Base-by-base conservation (phyloP, 441 rosid species). In the Eutrema salsugineum region DNA sequence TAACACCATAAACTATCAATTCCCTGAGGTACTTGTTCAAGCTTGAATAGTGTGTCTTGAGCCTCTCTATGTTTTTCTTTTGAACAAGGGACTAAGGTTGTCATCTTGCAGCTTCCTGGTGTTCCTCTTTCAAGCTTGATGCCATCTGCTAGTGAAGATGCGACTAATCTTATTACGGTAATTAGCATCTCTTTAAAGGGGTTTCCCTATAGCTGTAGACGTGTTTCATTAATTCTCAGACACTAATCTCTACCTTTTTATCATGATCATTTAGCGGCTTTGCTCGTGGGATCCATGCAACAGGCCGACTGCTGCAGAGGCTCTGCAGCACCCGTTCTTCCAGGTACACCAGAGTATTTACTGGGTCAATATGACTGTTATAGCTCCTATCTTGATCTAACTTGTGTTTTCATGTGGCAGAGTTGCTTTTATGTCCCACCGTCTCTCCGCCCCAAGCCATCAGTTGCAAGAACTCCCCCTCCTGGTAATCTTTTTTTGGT, bases 221-320 rank as follows among this genome's bases (percentile, higher is more conserved):
- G n/a, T 51, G 15, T 19, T 44, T 30, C 49, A 36, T 64, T 22
- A 20, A 27, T 14, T 56, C 30, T 19, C 32, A 30, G 47, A 42
- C 30, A 22, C 61, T 48, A 32, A 63, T 69, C 32, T 76, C 40
- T 16, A 22, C 32, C n/a, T 42, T 14, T 68, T 48, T 30, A 4
- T 30, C 48, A 15, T 76, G 67, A 55, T 71, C 63, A 4, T 82
- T 59, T 50, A 93, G 98, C 76, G 80, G 28, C 98, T 93, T 69
- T 93, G 98, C 77, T 83, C 92, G 1, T 93, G 97, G 98, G 93
- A 93, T 82, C 97, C 97, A 47, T 68, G 76, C 84, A 84, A 77
- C 82, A 87, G 98, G 83, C 98, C 98, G 4, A 81, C 89, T 50
- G 98, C 97, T 47, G 85, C 78, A 1, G 98, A 91, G 77, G 93